Evolutionary conservation across 306 rosid genomes (phyloP).

Genomic region (Glycine tomentella): DNA sequence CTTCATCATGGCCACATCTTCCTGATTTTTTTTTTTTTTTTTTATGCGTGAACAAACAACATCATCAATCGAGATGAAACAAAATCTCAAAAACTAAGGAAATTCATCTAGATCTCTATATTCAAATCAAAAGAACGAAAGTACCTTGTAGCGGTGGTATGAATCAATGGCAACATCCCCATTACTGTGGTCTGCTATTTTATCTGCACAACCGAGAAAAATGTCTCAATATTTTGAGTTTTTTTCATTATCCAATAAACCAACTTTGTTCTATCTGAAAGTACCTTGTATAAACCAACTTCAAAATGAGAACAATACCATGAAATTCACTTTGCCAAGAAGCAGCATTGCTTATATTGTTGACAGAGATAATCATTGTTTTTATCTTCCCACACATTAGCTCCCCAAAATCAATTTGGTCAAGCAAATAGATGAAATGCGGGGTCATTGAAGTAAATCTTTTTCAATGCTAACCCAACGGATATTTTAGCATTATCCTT

Average conservation of each 20-base stretch:
- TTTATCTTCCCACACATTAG: background rate
- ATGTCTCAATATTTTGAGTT: conserved; percentile 9
- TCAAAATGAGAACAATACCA: background rate
- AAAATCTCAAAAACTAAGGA: conserved; percentile 13
- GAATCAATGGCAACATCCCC: conserved; percentile 65
- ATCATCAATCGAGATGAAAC: conserved; percentile 25
- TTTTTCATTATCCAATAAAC: background rate
- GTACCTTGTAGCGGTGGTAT: conserved; percentile 75
- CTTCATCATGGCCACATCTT: conserved; percentile 66
- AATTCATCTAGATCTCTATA: conserved; percentile 21
- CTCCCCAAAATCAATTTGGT: conserved; percentile 3
- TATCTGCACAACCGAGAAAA: conserved; percentile 50
- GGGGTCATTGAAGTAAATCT: conserved; percentile 7
- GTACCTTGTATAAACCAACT: background rate
- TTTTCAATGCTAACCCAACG: background rate
- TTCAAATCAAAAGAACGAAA: conserved; percentile 36
- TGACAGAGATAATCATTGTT: background rate
- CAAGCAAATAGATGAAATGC: conserved; percentile 1
- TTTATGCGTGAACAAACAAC: background rate
- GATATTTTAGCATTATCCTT: background rate
- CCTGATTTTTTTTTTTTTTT: conserved; percentile 37
- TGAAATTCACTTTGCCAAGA: conserved; percentile 12
- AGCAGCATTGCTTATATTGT: background rate
- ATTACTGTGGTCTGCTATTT: conserved; percentile 60
- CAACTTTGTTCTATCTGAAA: background rate